phyloP scores from a whole-genome alignment of 2,329 filamentous ascomycete species.

The Rhinocladiella similis region DNA sequence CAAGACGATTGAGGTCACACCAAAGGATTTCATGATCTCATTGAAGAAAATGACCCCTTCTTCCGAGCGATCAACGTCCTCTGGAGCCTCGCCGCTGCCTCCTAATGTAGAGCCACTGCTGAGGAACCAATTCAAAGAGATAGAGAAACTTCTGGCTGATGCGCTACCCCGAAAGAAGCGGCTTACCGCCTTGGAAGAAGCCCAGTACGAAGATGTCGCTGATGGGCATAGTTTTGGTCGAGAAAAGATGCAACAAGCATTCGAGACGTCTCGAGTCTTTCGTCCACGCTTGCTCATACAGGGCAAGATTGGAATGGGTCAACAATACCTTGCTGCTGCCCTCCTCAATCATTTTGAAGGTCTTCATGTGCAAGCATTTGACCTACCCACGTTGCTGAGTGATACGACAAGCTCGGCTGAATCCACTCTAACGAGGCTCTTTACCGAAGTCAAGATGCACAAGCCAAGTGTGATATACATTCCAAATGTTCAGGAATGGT shows the following conservation, averaged over 20 bases:
- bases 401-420: slow-evolving; percentile 80
- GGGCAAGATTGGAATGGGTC: slow-evolving; percentile 87
- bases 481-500: slow-evolving; percentile 87
- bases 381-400: slow-evolving; percentile 80
- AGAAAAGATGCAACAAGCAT: slow-evolving; percentile 74
- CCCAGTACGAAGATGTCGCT: slow-evolving; percentile 84
- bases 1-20: slow-evolving; percentile 77
- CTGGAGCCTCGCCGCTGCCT: slow-evolving; percentile 78
- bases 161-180: slow-evolving; percentile 83
- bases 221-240: slow-evolving; percentile 80
- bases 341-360: slow-evolving; percentile 89
- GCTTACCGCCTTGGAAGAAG: slow-evolving; percentile 87
- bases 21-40: slow-evolving; percentile 96
- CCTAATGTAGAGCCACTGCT: slow-evolving; percentile 80
- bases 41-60: slow-evolving; percentile 96
- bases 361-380: slow-evolving; percentile 91
- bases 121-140: slow-evolving; percentile 67
- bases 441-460: slow-evolving; percentile 88
- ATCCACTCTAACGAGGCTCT: slow-evolving; percentile 84
- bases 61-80: slow-evolving; percentile 84
- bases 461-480: slow-evolving; percentile 97
- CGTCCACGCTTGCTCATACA: slow-evolving; percentile 81
- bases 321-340: slow-evolving; percentile 82
- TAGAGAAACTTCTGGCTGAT: slow-evolving; percentile 69
- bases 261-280: slow-evolving; percentile 85